Conservation (phyloP, 139 green algal species). For the Choricystis sp. region DNA sequence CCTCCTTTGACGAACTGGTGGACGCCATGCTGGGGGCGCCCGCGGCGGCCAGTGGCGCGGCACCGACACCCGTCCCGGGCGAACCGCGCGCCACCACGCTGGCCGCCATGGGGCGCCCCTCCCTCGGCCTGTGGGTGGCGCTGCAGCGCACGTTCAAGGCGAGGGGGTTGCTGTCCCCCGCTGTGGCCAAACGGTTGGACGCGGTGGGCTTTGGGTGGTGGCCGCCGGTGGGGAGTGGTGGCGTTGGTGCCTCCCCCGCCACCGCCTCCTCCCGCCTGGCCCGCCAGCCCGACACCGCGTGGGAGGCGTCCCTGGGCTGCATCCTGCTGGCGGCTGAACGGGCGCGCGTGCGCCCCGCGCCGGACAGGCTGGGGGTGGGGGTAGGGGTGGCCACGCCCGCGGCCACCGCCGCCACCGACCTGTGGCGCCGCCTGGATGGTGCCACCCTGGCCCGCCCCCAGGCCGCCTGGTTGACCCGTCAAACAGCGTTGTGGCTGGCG, state of each 20-base stretch:
- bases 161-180: constrained; percentile 19
- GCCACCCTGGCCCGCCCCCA: no score
- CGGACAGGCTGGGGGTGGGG: no score
- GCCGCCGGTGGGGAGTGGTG: constrained; percentile 5
- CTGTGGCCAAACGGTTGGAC: constrained; percentile 24
- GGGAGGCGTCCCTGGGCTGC: background rate
- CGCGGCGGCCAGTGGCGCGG: background rate
- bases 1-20: constrained; percentile 34
- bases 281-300: background rate
- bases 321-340: background rate
- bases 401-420: background rate
- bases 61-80: background rate
- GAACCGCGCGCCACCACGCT: background rate
- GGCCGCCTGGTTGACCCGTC: background rate
- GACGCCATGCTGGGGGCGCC: constrained; percentile 9
- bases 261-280: no score
- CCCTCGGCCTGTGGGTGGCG: constrained; percentile 32
- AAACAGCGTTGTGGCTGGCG: background rate
- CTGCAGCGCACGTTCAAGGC: constrained; percentile 32
- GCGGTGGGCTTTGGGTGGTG: constrained; percentile 30
- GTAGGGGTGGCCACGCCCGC: no score
- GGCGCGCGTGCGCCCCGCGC: no score
- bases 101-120: background rate
- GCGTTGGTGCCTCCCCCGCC: no score
- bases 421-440: background rate